Evolutionary conservation across 2,329 filamentous ascomycete genomes (phyloP).

Genomic region (Exophiala phaeomuriformis): DNA sequence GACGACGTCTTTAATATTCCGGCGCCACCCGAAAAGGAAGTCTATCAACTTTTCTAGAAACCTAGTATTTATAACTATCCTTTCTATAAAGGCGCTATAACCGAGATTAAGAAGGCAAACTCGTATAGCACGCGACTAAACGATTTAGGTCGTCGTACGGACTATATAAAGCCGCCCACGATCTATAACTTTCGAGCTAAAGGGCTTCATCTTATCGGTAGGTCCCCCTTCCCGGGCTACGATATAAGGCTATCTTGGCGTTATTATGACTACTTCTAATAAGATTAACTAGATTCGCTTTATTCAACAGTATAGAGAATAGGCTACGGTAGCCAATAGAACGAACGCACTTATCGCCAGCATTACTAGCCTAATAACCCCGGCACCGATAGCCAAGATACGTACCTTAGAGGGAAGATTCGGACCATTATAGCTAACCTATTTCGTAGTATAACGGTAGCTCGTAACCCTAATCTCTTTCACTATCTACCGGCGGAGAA

Average conservation of each 20-base stretch:
- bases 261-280: too few species aligned
- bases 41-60: slow-evolving; percentile 11
- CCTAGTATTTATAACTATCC: slow-evolving; percentile 4
- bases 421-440: slow-evolving; percentile 9
- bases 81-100: slow-evolving; percentile 12
- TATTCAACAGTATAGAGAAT: background rate
- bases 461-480: slow-evolving; percentile 12
- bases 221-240: too few species aligned
- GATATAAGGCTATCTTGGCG: too few species aligned
- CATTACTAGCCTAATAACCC: slow-evolving; percentile 13
- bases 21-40: slow-evolving; percentile 13
- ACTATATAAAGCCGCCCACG: slow-evolving; percentile 9
- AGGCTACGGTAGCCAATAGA: background rate
- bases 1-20: slow-evolving; percentile 11
- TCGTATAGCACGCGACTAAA: slow-evolving; percentile 9
- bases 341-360: slow-evolving; percentile 7
- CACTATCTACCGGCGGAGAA: slow-evolving; percentile 9
- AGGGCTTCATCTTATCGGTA: slow-evolving; percentile 9
- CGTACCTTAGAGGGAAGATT: slow-evolving; percentile 5
- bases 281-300: background rate
- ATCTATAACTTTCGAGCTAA: slow-evolving; percentile 14
- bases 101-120: slow-evolving; percentile 11
- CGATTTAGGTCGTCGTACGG: slow-evolving; percentile 7
- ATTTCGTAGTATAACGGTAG: slow-evolving; percentile 7
- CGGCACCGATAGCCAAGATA: slow-evolving; percentile 12